Conservation (phyloP, 805 yeast genomes). For the Metschnikowia anglica region DNA sequence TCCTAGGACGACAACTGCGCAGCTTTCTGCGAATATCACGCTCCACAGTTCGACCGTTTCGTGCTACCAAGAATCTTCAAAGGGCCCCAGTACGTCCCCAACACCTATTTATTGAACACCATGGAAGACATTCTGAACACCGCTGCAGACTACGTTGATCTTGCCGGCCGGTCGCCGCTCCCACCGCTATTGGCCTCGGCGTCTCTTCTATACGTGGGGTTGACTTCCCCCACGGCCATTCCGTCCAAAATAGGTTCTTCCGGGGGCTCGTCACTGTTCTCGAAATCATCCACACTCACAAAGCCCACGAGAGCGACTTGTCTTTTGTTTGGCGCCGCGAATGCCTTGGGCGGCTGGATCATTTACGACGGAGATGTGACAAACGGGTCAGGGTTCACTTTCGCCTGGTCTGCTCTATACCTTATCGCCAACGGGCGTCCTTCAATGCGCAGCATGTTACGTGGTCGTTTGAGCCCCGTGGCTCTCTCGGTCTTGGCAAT, state of each 20-base stretch:
- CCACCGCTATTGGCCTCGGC: slow-evolving; percentile 20
- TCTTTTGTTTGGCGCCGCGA: slow-evolving; percentile 58
- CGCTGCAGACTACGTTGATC: slow-evolving; percentile 14
- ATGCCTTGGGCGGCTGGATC: slow-evolving; percentile 70
- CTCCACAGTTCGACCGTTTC: too few species aligned
- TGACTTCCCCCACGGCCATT: slow-evolving; percentile 15
- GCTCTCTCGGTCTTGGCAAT: slow-evolving; percentile 57
- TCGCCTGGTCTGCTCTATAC: slow-evolving; percentile 81
- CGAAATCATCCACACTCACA: slow-evolving; percentile 20
- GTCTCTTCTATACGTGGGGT: slow-evolving; percentile 17
- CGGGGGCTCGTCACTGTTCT: slow-evolving; percentile 24
- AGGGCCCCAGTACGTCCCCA: neutral
- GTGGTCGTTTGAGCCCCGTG: slow-evolving; percentile 63
- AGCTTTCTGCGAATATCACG: too few species aligned
- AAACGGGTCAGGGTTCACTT: slow-evolving; percentile 76
- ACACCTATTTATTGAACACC: neutral
- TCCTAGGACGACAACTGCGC: too few species aligned
- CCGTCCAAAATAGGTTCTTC: slow-evolving; percentile 18
- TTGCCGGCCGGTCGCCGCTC: slow-evolving; percentile 21
- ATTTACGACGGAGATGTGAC: slow-evolving; percentile 71
- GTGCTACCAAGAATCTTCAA: neutral
- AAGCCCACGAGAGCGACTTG: slow-evolving; percentile 45
- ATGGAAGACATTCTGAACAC: slow-evolving; percentile 14
- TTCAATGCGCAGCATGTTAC: slow-evolving; percentile 49
- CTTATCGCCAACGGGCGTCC: slow-evolving; percentile 67